A percentile compares a stretch with the other conserved stretches of the same genome.
phyloP scores from a whole-genome alignment of 768 basidiomycete genomes.

The Mycena filopes region DNA sequence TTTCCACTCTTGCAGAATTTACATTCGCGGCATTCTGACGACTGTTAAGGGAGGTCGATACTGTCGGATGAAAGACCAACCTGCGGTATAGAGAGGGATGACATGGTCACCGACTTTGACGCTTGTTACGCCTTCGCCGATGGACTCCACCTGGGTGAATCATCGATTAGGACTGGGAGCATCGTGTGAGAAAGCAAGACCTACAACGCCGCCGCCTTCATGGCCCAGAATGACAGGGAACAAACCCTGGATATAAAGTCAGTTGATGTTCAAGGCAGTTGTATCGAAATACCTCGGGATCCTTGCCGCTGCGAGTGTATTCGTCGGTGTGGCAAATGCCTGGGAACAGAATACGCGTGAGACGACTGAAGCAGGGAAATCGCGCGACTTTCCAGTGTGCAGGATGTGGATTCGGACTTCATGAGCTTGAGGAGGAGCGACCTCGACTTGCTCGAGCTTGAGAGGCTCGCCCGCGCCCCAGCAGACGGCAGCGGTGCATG shows the following conservation, averaged over 20 bases:
- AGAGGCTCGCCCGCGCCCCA: conserved; percentile 93
- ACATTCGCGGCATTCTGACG: conserved; percentile 90
- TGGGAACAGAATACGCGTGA: conserved; percentile 39
- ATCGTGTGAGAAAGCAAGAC: conserved; percentile 40
- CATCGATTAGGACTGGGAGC: conserved; percentile 26
- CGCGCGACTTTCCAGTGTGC: conserved; percentile 74
- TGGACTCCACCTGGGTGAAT: conserved; percentile 84
- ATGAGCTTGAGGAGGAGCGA: conserved; percentile 87
- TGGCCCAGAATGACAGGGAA: conserved; percentile 96
- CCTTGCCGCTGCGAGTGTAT: conserved; percentile 95
- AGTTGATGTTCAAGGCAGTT: neutral
- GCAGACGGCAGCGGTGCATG: conserved; percentile 93
- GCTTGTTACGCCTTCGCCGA: conserved; percentile 93
- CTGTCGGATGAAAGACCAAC: conserved; percentile 49
- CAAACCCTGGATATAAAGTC: conserved; percentile 63
- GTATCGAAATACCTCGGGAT: conserved; percentile 81
- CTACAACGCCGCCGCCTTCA: conserved; percentile 90
- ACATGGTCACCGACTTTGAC: conserved; percentile 92
- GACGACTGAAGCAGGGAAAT: conserved; percentile 14
- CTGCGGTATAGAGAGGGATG: conserved; percentile 95
- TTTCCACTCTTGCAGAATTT: conserved; percentile 99
- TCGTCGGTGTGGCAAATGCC: conserved; percentile 99
- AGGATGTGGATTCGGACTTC: conserved; percentile 96
- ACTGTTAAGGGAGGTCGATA: neutral
- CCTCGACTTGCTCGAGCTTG: conserved; percentile 91